Evolutionary conservation across 2,329 filamentous ascomycete species (phyloP), one percentile per base, ranked within the genome.

Genomic region (Talaromyces islandicus): DNA sequence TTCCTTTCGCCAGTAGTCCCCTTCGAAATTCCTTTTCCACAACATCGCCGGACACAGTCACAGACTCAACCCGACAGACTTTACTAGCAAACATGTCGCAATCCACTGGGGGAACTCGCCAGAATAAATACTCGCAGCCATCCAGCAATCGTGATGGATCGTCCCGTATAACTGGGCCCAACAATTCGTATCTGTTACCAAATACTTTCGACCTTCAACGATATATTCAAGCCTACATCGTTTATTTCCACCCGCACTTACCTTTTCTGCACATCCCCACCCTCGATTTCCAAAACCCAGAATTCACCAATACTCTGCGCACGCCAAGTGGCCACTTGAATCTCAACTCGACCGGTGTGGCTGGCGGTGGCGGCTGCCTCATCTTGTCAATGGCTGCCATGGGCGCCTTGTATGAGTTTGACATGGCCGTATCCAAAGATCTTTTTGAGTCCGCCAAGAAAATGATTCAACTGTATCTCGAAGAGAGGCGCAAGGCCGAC

Each of bases 231-330:
- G 89, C 92, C 62, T 97, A 97, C 76, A 86, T 97, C 69, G 87
- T 87, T 65, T 96, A 91, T 73, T 96, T 96, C 74, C 92, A 97
- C 71, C 93, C 93, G 24, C 93, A 97, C 73, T 77, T 96, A 63
- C 93, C 94, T n/a, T 96, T 97, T 75, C 80, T 96, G 63, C 93
- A 97, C 75, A 85, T 96, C 66, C 88, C 92, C 57, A 96, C 93
- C 17, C 81, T 97, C 64, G 92, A 92, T 48, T 97, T 97, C 77
- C 91, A 96, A 69, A 85, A 90, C 56, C 83, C 89, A 56, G 81
- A 88, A 53, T 86, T 86, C 65, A 81, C 85, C 51, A 84, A 77
- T 62, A 83, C 81, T 55, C 70, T 85, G 63, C 86, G 85, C 70
- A 83, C 83, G 62, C 80, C 85, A 63, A 81, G 80, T 63, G 71